Evolutionary conservation across 108 stramenopile genomes (phyloP), one percentile per base, ranked within the genome.

Genomic region (Cyclostephanos invisitatus): DNA sequence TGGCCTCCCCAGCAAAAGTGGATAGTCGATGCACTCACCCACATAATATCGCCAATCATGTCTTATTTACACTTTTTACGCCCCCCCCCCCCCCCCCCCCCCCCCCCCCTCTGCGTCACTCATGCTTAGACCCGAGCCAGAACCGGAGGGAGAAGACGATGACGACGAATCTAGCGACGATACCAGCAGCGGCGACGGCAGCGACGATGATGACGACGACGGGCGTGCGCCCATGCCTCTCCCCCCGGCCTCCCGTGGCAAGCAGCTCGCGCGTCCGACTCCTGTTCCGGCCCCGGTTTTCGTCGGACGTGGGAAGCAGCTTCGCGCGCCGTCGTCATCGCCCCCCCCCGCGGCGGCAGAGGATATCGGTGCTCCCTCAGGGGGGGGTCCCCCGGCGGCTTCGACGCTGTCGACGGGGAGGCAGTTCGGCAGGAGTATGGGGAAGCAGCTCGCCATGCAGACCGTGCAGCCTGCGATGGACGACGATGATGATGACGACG

Each of bases 271-370:
- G 44, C 75, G 83, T 49, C 60, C 60, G 9, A 14, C 55, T 27
- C 18, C 20, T 10, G 49, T 10, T 10, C 20, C 53, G 24, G 17
- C 22, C 51, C 18, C 51, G 11, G 24, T 21, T n/a, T n/a, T n/a
- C 29, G 72, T 83, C 18, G 67, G 81, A 1, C 80, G 84, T 15
- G 92, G 92, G n/a, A 93, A 93, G 60, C 84, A 87, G 46, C 72
- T 93, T 50, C 85, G 82, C 36, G 67, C 83, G 55, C 84, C 83
- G 63, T 78, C 55, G 3, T 32, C 68, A 15, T 54, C 64, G 18
- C 58, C 27, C 0, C 22, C 53, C 1, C 53, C 44, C 10, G 7
- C 11, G 40, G 40, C 9, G 40, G 40, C 40, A 8, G 40, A 3
- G 40, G 0, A 3, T 4, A 32, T 32, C 32, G 32, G 32, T 4